Evolutionary conservation across 306 rosid genomes (phyloP).

Genomic region (Rosa multiflora): DNA sequence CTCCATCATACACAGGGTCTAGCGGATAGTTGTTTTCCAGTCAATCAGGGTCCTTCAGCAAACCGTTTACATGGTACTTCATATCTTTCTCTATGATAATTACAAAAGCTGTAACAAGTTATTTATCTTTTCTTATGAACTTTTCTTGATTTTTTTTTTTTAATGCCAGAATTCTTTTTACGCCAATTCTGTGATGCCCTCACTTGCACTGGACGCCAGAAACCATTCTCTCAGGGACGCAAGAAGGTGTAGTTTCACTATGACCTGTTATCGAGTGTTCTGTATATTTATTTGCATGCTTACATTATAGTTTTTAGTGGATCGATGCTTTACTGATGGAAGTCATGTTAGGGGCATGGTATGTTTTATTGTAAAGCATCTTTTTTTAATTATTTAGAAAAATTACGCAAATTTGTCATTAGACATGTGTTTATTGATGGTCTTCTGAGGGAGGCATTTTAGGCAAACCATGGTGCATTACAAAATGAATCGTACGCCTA

Average conservation of each 20-base stretch:
- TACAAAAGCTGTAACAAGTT: slow-evolving; percentile 3
- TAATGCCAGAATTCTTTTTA: slow-evolving; percentile 60
- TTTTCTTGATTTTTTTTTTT: slow-evolving; percentile 17
- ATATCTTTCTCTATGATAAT: slow-evolving; percentile 23
- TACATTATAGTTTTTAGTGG: not conserved
- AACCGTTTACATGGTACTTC: slow-evolving; percentile 65
- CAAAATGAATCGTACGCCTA: not conserved
- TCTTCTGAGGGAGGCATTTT: not conserved
- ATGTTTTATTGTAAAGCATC: not conserved
- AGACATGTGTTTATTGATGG: not conserved
- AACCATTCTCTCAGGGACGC: slow-evolving; percentile 73
- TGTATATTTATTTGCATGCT: not conserved
- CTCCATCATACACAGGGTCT: slow-evolving; percentile 40
- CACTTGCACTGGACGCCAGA: slow-evolving; percentile 52
- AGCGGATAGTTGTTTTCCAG: slow-evolving; percentile 73
- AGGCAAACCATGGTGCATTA: not conserved
- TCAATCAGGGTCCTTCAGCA: slow-evolving; percentile 54
- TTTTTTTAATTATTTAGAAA: not conserved
- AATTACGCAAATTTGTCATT: not conserved
- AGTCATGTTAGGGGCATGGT: not conserved
- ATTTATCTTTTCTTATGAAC: not conserved
- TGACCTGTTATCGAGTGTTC: not conserved
- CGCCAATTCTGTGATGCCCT: slow-evolving; percentile 83
- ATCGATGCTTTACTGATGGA: not conserved
- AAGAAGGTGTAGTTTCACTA: slow-evolving; percentile 44